phyloP scores from a whole-genome alignment of 163 green algal species.

The Scenedesmus sp. region DNA sequence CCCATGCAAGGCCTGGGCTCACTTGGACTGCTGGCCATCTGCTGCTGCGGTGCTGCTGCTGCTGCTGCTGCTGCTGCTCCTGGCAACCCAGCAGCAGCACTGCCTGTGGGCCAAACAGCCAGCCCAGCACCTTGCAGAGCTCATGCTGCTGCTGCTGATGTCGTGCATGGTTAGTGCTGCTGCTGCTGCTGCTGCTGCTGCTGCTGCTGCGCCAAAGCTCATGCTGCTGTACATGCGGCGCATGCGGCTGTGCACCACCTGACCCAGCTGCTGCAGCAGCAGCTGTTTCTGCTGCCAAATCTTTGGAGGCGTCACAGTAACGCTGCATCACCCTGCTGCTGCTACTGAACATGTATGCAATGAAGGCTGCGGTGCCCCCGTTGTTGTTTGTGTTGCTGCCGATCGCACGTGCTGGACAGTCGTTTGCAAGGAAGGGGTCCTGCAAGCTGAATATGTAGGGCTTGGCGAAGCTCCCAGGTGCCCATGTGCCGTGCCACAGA shows the following conservation, averaged over 20 bases:
- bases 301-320: background rate
- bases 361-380: slow-evolving; percentile 24
- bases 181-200: background rate
- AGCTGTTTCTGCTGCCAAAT: background rate
- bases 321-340: slow-evolving; percentile 26
- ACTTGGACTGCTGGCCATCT: background rate
- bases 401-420: slow-evolving; percentile 47
- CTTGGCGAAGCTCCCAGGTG: background rate
- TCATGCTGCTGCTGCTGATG: slow-evolving; percentile 25
- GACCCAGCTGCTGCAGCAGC: slow-evolving; percentile 14
- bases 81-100: slow-evolving; percentile 19
- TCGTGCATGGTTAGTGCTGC: too few species aligned
- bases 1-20: background rate
- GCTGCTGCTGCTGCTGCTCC: slow-evolving; percentile 29
- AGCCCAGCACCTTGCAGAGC: slow-evolving; percentile 36
- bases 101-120: slow-evolving; percentile 29
- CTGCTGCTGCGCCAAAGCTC: background rate
- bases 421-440: slow-evolving; percentile 40
- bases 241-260: background rate
- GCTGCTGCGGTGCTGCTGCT: background rate
- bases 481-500: slow-evolving; percentile 2
- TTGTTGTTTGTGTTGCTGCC: slow-evolving; percentile 22
- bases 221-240: background rate
- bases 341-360: slow-evolving; percentile 33
- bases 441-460: slow-evolving; percentile 33